Evolutionary conservation across 495 filamentous ascomycete species (phyloP).

Genomic region (Neurospora pannonica): DNA sequence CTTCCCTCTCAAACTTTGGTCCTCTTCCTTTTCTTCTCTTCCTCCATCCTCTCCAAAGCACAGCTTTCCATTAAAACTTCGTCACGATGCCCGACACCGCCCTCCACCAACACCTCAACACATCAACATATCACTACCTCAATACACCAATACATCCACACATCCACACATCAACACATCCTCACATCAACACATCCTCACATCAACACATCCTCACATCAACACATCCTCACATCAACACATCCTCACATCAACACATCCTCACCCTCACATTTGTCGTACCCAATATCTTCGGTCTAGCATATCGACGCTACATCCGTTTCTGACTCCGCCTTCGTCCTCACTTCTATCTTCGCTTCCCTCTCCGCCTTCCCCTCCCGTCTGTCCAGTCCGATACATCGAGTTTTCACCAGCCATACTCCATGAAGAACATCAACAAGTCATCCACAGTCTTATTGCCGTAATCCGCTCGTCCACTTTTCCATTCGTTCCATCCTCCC

Average conservation of each 20-base stretch:
- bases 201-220: too few species aligned
- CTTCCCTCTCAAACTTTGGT: neutral
- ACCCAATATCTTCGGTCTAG: neutral
- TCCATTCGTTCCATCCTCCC: neutral
- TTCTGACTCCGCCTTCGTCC: neutral
- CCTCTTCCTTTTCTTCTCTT: neutral
- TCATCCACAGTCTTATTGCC: neutral
- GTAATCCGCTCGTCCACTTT: neutral
- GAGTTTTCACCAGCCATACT: neutral
- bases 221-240: too few species aligned
- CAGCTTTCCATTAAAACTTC: too few species aligned
- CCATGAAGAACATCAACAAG: neutral
- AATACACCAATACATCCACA: too few species aligned
- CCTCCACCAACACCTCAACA: neutral
- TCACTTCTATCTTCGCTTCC: neutral
- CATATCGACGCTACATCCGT: too few species aligned
- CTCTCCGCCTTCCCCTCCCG: too few species aligned
- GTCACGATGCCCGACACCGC: too few species aligned
- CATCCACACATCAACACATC: too few species aligned
- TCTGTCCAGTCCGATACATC: neutral
- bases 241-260: too few species aligned
- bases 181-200: too few species aligned
- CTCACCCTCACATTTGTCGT: neutral
- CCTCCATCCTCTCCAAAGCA: neutral
- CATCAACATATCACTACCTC: too few species aligned